Base-by-base conservation (phyloP, 176 grass and related monocot genomes). In the Lolium perenne region DNA sequence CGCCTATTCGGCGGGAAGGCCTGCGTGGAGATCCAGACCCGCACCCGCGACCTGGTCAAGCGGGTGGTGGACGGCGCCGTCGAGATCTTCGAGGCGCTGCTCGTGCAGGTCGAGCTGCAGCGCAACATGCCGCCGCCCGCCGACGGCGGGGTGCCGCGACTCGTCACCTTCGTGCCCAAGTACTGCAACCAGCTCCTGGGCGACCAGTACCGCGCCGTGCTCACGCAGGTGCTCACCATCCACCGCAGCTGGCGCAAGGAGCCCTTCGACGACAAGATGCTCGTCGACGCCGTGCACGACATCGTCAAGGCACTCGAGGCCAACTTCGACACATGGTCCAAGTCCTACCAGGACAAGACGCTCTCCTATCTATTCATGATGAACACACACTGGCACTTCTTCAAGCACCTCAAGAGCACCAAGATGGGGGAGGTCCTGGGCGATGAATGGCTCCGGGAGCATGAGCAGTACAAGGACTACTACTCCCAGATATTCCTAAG, bases 381-480 rank as follows among this genome's bases (percentile, higher is more conserved):
- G 85, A 97, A 92, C 84, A 77, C 86, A 0, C 92, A 97, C 75
- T 97, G 89, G 82, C 94, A 97, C 85, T 92, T 97, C 80, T 97
- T 94, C 82, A 97, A 92, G 59, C 85, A 97, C 79, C 66, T 97
- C 0, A 97, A 97, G 53, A 88, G 90, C 7, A 97, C 94, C 10
- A 91, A 77, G 76, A 67, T 97, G 2, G 94, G 92, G n/a, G 94
- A 92, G 78, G 50, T 94, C 61, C 40, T 97, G 50, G 90, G 94
- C 1, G 94, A 97, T 35, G 78, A 56, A 0, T 94, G 92, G 90
- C 85, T 97, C 18, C 74, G 88, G 64, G 91, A 93, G 16, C 96
- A 98, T 23, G 96, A 98, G n/a, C 93, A 98, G 49, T 92, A 95
- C 43, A 95, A 98, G 91, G 96, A 98, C 56, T 98, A 94, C 74